Base-by-base conservation (phyloP, 495 filamentous ascomycete genomes). In the Mycothermus thermophilus region DNA sequence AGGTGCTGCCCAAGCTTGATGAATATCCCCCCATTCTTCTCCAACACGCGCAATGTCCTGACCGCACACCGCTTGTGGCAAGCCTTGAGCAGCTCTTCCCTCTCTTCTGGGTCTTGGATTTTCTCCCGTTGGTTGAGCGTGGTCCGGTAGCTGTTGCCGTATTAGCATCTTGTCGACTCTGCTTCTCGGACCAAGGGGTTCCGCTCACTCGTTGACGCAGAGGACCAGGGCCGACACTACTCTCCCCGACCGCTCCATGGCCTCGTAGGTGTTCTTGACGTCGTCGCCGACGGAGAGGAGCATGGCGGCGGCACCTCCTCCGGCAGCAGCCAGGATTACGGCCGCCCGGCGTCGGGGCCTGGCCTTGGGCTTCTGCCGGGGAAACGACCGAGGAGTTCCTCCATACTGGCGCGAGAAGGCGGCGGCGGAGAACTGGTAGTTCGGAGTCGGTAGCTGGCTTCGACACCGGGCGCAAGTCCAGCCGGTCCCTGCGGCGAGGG, bases 1-100 rank as follows among this genome's bases (percentile, higher is more conserved):
- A 99, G 58, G 62, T 99, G 90, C 44, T 99, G 90, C 15, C 90
- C 90, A 17, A 99, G 60, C 56, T 99, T 99, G 50, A 99, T 96
- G 46, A 96, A 99, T 47, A 99, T 86, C 5, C 87, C 93, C 24
- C 90, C 90, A 60, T 92, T 96, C 61, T 77, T 80, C 64, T 99
- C 88, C 18, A 99, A 60, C 0, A 90, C 86, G 23, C 67, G 65
- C 12, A 96, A 62, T 8, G 90, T 94, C 35, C 90, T 75, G 32
- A 57, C 48, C 9, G 90, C 92, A 59, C 90, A 99, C 50, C 90
- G 72, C 55, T 88, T 79, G 60, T 99, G 90, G 52, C 90, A 96
- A 47, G 74, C 75, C 43, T 74, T 77, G 30, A 99, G 66, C n/a
- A 75, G 47, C 19, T 54, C 57, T n/a, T 69, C 62, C 46, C 71